A percentile compares a stretch with the other conserved stretches of the same genome.
phyloP scores from a whole-genome alignment of 495 filamentous ascomycete species.

The Talaromyces stipitatus region DNA sequence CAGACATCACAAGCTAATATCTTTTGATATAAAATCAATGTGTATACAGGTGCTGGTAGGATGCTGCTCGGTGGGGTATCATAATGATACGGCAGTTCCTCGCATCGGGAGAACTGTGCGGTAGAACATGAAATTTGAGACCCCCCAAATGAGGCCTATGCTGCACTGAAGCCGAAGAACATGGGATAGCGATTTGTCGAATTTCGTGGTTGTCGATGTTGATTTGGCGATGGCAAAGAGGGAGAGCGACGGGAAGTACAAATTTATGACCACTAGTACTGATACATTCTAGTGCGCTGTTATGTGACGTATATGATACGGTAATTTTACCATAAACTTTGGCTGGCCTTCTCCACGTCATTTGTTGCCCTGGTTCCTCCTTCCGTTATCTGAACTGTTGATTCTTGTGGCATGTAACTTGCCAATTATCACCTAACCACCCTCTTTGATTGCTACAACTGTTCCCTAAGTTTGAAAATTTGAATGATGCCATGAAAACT shows the following conservation, averaged over 20 bases:
- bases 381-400: not conserved
- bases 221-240: not conserved
- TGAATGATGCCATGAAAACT: constrained; percentile 45
- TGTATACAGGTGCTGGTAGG: not conserved
- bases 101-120: not conserved
- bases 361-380: not conserved
- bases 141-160: not conserved
- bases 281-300: not conserved
- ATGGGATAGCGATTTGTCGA: not conserved
- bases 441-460: not conserved
- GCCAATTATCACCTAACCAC: too few relatives aligned
- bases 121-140: not conserved
- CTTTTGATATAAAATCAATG: not conserved
- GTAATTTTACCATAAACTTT: too few relatives aligned
- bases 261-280: not conserved
- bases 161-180: not conserved
- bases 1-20: constrained; percentile 52
- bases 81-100: not conserved
- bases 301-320: not conserved
- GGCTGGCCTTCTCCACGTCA: not conserved
- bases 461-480: too few relatives aligned
- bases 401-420: too few relatives aligned
- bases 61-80: not conserved
- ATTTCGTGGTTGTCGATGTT: not conserved
- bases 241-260: not conserved